These are phyloP conservation scores for Penstemon davidsonii DNA, from an alignment of 257 asterid species.

Conservation along the genomic window DNA sequence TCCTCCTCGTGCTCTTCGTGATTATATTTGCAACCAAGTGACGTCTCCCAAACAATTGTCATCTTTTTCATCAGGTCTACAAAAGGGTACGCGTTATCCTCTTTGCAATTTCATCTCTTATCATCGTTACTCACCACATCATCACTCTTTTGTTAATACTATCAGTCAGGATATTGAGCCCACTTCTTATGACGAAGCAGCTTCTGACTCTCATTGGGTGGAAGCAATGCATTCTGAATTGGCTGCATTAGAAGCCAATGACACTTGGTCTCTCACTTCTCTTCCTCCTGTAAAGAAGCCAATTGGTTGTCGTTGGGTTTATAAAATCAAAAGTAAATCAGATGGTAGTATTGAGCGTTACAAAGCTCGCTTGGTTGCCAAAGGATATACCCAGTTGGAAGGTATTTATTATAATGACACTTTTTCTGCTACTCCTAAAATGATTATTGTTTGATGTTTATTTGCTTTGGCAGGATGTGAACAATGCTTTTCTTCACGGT, in stretches of 20 bases:
- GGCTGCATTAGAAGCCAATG: not conserved
- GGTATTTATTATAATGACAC: not conserved
- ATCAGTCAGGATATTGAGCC: not conserved
- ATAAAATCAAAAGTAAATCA: too few species aligned
- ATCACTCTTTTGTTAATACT: not conserved
- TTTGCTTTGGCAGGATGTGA: not conserved
- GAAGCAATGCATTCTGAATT: not conserved
- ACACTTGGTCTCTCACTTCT: not conserved
- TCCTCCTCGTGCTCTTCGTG: not conserved
- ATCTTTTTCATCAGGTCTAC: not conserved
- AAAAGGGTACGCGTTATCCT: not conserved
- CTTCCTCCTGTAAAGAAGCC: not conserved
- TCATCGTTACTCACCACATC: too few species aligned
- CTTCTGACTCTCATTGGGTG: not conserved
- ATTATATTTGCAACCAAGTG: not conserved
- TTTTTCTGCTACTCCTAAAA: not conserved
- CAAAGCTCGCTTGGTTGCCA: not conserved
- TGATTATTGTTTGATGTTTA: not conserved
- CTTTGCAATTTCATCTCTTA: not conserved
- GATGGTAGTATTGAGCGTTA: not conserved
- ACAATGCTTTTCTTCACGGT: not conserved
- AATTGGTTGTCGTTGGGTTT: not conserved
- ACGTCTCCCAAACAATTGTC: not conserved
- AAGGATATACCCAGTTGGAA: not conserved
- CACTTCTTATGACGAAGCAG: not conserved